These are phyloP conservation scores for Hydrangea macrophylla DNA, from an alignment of 148 eudicot species.

Conservation along the genomic window DNA sequence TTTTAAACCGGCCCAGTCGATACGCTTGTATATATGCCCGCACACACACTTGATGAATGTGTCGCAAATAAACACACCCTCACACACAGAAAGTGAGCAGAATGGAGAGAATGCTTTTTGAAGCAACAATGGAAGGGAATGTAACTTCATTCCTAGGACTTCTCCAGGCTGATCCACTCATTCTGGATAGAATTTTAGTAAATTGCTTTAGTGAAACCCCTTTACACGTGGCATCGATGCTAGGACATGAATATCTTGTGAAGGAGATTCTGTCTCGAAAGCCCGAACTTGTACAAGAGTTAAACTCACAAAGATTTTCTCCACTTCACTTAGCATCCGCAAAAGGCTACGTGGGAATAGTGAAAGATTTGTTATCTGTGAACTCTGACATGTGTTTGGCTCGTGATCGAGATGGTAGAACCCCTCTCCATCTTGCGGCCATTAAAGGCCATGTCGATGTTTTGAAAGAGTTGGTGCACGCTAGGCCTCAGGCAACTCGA, in stretches of 20 bases:
- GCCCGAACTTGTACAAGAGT: conserved; percentile 33
- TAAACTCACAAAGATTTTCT: conserved; percentile 24
- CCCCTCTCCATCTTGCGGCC: conserved; percentile 27
- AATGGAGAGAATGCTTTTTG: conserved; percentile 1
- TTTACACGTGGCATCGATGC: conserved; percentile 30
- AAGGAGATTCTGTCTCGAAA: conserved; percentile 24
- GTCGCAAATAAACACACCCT: no score
- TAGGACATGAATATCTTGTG: conserved; percentile 32
- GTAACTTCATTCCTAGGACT: background rate
- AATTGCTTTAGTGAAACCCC: conserved; percentile 19
- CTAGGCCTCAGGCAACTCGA: conserved; percentile 5
- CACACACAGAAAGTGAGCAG: no score
- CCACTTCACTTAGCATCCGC: conserved; percentile 42
- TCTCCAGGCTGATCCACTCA: conserved; percentile 25
- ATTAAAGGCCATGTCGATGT: conserved; percentile 13
- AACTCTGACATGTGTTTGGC: conserved; percentile 11
- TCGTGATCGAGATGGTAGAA: conserved; percentile 17
- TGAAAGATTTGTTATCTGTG: conserved; percentile 4
- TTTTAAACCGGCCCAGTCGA: no score
- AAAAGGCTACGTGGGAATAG: conserved; percentile 23
- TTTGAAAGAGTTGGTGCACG: conserved; percentile 14
- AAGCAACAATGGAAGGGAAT: conserved; percentile 26
- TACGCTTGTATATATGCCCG: no score
- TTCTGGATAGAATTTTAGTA: conserved; percentile 23
- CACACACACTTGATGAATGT: no score